These are phyloP conservation scores for Saccharomycopsis sp. DNA, from an alignment of 805 yeast species.

Conservation along the genomic window DNA sequence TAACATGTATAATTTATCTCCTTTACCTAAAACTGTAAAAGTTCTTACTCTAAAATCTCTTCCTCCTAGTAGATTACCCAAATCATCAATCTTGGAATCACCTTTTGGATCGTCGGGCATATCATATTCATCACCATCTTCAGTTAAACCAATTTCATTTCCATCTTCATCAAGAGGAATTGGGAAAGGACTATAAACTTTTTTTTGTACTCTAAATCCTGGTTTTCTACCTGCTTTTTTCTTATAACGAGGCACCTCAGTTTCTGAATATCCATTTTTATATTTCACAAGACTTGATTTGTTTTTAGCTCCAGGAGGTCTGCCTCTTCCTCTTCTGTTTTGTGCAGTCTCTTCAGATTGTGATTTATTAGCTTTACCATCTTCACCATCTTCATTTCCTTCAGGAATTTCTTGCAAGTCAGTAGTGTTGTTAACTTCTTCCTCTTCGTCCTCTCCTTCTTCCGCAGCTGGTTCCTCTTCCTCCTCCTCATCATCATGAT, in stretches of 20 bases:
- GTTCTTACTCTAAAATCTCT: conserved; percentile 62
- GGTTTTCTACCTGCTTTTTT: conserved; percentile 20
- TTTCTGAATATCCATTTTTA: conserved; percentile 15
- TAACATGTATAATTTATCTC: conserved; percentile 72
- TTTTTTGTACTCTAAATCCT: neutral
- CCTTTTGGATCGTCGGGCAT: conserved; percentile 57
- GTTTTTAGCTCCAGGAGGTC: conserved; percentile 20
- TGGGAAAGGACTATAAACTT: conserved; percentile 25
- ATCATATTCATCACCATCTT: conserved; percentile 49
- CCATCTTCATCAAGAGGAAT: conserved; percentile 48
- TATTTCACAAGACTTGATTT: conserved; percentile 21
- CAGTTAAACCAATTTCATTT: conserved; percentile 38
- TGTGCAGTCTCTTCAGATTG: conserved; percentile 19
- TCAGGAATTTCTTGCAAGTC: conserved; percentile 23
- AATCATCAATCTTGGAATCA: conserved; percentile 44
- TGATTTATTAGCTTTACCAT: conserved; percentile 18
- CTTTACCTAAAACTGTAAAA: conserved; percentile 48
- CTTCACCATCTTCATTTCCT: conserved; percentile 20
- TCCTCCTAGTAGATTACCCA: conserved; percentile 51
- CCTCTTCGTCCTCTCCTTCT: conserved; percentile 22
- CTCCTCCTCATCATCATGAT: conserved; percentile 21
- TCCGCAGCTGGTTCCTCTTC: conserved; percentile 25
- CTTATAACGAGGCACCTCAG: conserved; percentile 18
- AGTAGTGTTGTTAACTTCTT: conserved; percentile 16
- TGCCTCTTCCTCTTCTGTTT: conserved; percentile 25